These are phyloP conservation scores for Aurifilum marmelostoma DNA, from an alignment of 2,329 filamentous ascomycete genomes.

Conservation along the genomic window DNA sequence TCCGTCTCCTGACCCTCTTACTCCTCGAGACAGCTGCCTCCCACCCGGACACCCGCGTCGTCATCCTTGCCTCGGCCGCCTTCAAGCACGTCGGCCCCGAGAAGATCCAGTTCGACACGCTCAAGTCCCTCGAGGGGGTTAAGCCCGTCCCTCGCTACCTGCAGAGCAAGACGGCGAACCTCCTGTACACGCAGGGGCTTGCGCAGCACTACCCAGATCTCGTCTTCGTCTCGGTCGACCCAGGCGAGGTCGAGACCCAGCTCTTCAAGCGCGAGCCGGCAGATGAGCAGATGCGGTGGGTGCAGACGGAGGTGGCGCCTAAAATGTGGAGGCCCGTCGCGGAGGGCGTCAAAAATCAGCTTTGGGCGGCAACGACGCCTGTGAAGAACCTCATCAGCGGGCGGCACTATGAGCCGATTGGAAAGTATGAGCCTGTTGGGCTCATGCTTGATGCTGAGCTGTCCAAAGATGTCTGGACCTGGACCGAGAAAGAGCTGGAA, in stretches of 20 bases:
- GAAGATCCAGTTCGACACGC: conserved; percentile 36
- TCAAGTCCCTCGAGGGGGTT: conserved; percentile 34
- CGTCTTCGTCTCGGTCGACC: conserved; percentile 36
- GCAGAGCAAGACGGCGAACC: conserved; percentile 40
- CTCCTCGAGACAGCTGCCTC: conserved; percentile 36
- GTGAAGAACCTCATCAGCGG: conserved; percentile 34
- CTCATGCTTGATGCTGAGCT: conserved; percentile 33
- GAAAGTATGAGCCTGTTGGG: neutral
- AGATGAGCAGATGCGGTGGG: conserved; percentile 3
- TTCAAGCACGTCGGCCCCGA: conserved; percentile 30
- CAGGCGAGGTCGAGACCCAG: conserved; percentile 37
- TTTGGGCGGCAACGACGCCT: conserved; percentile 30
- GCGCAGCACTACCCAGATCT: conserved; percentile 32
- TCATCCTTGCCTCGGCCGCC: conserved; percentile 36
- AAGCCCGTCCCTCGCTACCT: conserved; percentile 35
- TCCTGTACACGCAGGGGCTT: conserved; percentile 37
- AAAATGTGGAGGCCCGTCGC: conserved; percentile 32
- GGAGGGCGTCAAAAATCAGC: conserved; percentile 25
- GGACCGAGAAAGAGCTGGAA: conserved; percentile 40
- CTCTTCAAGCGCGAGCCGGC: conserved; percentile 24
- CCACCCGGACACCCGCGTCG: conserved; percentile 37
- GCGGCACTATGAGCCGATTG: conserved; percentile 29
- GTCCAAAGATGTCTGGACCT: conserved; percentile 40
- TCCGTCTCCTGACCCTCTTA: conserved; percentile 41
- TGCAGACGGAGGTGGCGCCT: conserved; percentile 19